Conservation (phyloP, 176 grass and related monocot species). For the Metroxylon sagu region DNA sequence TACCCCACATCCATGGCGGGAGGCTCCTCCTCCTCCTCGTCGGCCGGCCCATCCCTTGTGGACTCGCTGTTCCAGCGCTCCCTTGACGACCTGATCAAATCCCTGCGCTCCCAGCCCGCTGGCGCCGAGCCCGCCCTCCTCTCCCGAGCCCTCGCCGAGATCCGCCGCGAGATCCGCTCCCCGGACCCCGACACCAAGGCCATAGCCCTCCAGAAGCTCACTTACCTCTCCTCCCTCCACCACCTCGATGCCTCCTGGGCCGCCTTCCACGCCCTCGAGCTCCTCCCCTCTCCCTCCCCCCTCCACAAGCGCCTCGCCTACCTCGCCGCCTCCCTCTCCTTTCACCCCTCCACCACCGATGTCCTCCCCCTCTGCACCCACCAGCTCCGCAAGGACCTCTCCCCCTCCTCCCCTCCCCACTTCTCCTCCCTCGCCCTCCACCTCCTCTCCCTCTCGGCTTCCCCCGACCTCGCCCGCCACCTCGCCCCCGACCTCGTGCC, state of each 20-base stretch:
- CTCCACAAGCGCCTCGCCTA: slow-evolving; percentile 65
- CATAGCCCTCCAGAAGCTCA: slow-evolving; percentile 72
- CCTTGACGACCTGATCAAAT: slow-evolving; percentile 76
- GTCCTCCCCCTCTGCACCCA: slow-evolving; percentile 73
- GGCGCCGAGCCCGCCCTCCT: slow-evolving; percentile 39
- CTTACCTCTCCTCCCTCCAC: slow-evolving; percentile 74
- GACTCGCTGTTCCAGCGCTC: slow-evolving; percentile 86
- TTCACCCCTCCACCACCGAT: slow-evolving; percentile 73
- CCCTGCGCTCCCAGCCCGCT: slow-evolving; percentile 45
- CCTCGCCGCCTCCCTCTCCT: slow-evolving; percentile 67
- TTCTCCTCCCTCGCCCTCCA: slow-evolving; percentile 38
- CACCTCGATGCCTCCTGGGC: slow-evolving; percentile 49
- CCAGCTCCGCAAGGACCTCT: slow-evolving; percentile 85
- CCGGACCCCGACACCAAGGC: slow-evolving; percentile 53
- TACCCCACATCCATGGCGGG: too few relatives aligned
- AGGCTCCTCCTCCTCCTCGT: slow-evolving; percentile 2
- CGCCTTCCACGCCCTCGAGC: slow-evolving; percentile 77
- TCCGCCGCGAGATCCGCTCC: slow-evolving; percentile 85
- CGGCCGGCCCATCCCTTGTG: slow-evolving; percentile 33
- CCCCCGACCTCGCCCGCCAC: slow-evolving; percentile 50
- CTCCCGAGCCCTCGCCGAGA: slow-evolving; percentile 61
- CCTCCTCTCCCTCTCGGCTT: slow-evolving; percentile 55
- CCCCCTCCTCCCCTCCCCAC: slow-evolving; percentile 26
- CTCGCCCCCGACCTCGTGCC: slow-evolving; percentile 67
- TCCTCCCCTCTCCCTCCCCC: slow-evolving; percentile 61